phyloP scores from a whole-genome alignment of 805 yeast species.

The Hanseniaspora meyeri region DNA sequence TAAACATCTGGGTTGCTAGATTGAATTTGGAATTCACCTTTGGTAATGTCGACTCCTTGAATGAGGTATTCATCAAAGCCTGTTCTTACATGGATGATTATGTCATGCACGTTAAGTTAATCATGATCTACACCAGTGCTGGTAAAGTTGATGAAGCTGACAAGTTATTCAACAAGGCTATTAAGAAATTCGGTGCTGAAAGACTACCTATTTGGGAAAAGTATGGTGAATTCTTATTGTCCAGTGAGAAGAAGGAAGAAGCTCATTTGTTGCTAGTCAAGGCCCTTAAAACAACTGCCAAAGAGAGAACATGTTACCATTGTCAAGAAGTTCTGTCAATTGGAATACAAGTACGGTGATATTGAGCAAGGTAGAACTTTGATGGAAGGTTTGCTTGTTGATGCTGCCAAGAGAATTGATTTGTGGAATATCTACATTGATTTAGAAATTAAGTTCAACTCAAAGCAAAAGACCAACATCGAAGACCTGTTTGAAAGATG shows the following conservation, averaged over 20 bases:
- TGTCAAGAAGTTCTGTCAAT: constrained; percentile 76
- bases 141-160: constrained; percentile 64
- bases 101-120: constrained; percentile 67
- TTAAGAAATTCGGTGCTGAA: constrained; percentile 67
- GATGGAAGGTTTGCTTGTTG: constrained; percentile 81
- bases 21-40: constrained; percentile 87
- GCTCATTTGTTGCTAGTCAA: constrained; percentile 65
- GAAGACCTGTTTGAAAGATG: constrained; percentile 79
- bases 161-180: constrained; percentile 48
- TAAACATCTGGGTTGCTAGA: constrained; percentile 92
- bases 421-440: constrained; percentile 92
- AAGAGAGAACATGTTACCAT: constrained; percentile 65
- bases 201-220: constrained; percentile 64
- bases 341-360: constrained; percentile 80
- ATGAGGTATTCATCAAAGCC: constrained; percentile 69
- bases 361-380: constrained; percentile 89
- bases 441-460: constrained; percentile 66
- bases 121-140: constrained; percentile 60
- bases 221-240: constrained; percentile 66
- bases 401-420: constrained; percentile 84
- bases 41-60: constrained; percentile 73
- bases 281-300: constrained; percentile 63
- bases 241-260: constrained; percentile 39
- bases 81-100: constrained; percentile 86
- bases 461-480: constrained; percentile 42